Base-by-base conservation (phyloP, 2,329 filamentous ascomycete species). In the Pyrenochaeta sp. region DNA sequence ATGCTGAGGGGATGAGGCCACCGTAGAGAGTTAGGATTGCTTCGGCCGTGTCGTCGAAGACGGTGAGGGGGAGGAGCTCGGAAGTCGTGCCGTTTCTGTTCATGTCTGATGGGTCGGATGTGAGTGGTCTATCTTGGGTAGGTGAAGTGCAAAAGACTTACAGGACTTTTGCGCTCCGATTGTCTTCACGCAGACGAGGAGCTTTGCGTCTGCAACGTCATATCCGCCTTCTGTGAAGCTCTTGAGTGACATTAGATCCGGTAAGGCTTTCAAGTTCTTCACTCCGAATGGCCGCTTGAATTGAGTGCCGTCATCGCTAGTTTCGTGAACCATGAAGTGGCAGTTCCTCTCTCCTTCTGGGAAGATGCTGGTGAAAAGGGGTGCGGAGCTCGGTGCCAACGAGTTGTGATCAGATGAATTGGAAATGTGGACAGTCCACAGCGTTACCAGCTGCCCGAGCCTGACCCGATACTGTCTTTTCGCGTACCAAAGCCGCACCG, bases 1-100 rank as follows among this genome's bases (percentile, higher is more conserved):
- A 65, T 2, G 74, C 72, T 0, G 76, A 79, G 21, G 65, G 58
- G 36, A 77, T 73, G 31, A 78, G 68, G n/a, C 76, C 72, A 23
- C 75, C 76, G 77, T 81, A 85, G 4, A 85, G 67, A 11, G 76
- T 81, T n/a, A 85, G 65, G 2, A 72, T 68, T 4, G 76, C 77
- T 46, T 77, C 75, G 1, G 74, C 75, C 1, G 81, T 84, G 54
- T 85, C 76, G 59, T 86, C 83, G 54, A 83, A 82, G 7, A 85
- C 65, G 4, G 72, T 68, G 3, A 85, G 64, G 31, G 80, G 79
- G 18, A 79, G 58, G 9, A 81, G 69, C 20, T 79, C 72, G 1
- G 72, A 68, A n/a, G 68, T 62, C 3, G 58, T 71, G 27, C 75
- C 72, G 19, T 72, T 74, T 50, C 79, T 81, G 44, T 74, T 77